Evolutionary conservation across 306 rosid species (phyloP).

Genomic region (Echinosophora koreensis): DNA sequence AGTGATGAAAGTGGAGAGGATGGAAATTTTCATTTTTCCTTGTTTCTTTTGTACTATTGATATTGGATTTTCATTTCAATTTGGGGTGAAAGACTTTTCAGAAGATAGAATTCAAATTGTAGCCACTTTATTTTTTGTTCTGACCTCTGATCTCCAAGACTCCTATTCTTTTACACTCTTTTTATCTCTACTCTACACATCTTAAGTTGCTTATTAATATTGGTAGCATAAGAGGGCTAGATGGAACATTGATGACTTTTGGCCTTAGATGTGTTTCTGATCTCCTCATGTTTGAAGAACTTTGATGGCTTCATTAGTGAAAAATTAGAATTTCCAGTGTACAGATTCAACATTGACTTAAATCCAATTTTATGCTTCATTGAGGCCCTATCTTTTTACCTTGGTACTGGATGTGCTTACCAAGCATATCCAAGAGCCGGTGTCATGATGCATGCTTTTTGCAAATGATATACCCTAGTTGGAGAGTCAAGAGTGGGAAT

Average conservation of each 20-base stretch:
- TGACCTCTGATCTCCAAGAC: neutral
- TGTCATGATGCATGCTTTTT: too few relatives aligned
- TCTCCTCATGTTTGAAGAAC: constrained; percentile 24
- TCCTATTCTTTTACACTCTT: neutral
- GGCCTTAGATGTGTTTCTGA: constrained; percentile 27
- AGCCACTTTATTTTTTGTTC: constrained; percentile 8
- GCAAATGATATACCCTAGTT: too few relatives aligned
- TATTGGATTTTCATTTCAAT: neutral
- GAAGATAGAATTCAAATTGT: neutral
- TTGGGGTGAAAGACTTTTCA: constrained; percentile 5
- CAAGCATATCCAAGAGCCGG: too few relatives aligned
- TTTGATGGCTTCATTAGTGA: neutral
- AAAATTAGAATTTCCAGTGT: constrained; percentile 12
- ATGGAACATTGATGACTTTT: constrained; percentile 34
- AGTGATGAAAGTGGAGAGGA: neutral
- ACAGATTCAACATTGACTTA: constrained; percentile 24
- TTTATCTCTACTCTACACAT: neutral
- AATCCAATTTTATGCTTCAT: constrained; percentile 14
- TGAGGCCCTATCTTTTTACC: too few relatives aligned
- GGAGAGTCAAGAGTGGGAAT: too few relatives aligned
- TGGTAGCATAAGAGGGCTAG: constrained; percentile 16
- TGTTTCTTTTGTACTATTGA: neutral
- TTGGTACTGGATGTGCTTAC: too few relatives aligned
- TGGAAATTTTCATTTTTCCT: neutral
- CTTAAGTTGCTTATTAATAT: neutral